phyloP scores from a whole-genome alignment of 2,329 filamentous ascomycete species.

The Sclerotinia minor region DNA sequence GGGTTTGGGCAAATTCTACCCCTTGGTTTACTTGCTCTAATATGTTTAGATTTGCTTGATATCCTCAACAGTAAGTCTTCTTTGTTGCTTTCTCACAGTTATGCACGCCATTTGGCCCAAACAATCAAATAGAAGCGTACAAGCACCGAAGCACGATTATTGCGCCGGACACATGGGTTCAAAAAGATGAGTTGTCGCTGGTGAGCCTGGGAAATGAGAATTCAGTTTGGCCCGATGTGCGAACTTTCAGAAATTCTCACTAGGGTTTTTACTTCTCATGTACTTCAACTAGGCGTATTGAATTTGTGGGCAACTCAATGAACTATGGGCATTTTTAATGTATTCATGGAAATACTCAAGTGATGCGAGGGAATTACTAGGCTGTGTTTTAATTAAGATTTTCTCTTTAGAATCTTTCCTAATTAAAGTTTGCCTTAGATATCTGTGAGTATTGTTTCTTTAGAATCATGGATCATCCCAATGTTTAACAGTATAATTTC shows the following conservation, averaged over 20 bases:
- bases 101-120: neutral
- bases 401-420: neutral
- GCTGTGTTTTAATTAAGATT: neutral
- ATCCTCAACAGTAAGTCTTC: slow-evolving; percentile 23
- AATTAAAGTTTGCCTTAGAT: neutral
- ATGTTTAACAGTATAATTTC: too few species aligned
- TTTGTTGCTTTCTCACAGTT: neutral
- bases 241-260: neutral
- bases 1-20: slow-evolving; percentile 30
- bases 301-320: neutral
- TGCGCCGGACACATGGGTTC: neutral
- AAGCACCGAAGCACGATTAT: neutral
- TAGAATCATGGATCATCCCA: neutral
- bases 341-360: neutral
- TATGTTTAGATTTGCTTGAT: slow-evolving; percentile 27
- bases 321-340: neutral
- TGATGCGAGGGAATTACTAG: neutral
- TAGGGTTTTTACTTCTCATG: neutral
- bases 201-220: neutral
- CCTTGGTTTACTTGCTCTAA: slow-evolving; percentile 24
- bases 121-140: slow-evolving; percentile 10
- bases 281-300: neutral
- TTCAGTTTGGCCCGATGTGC: neutral
- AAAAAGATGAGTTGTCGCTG: neutral
- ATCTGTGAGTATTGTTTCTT: neutral